These are phyloP conservation scores for Syzygium jambos DNA, from an alignment of 345 rosid genomes.

Conservation along the genomic window DNA sequence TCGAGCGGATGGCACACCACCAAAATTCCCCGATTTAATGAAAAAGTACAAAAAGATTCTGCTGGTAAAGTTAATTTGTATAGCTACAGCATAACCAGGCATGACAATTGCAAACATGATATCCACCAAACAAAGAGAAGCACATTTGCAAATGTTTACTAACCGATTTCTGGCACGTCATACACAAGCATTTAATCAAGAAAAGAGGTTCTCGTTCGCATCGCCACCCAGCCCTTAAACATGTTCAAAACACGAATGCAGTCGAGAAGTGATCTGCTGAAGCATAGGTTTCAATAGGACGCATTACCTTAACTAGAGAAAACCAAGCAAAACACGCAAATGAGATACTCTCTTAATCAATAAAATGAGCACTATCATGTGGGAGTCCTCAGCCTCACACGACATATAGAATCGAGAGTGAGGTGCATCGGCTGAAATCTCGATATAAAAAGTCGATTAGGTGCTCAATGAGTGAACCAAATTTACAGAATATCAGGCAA, in stretches of 20 bases:
- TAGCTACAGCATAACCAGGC: neutral
- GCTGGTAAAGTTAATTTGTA: neutral
- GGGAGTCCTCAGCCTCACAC: neutral
- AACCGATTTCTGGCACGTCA: neutral
- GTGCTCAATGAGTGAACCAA: neutral
- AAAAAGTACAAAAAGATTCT: neutral
- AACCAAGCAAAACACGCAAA: neutral
- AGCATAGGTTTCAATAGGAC: neutral
- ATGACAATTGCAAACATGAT: neutral
- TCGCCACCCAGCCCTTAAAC: neutral
- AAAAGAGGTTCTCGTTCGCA: neutral
- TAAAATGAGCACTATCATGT: neutral
- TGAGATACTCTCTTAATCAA: neutral
- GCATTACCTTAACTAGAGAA: neutral
- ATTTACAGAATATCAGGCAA: neutral
- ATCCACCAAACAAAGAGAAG: neutral
- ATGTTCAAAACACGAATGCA: neutral
- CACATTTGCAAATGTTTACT: neutral
- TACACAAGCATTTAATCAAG: neutral
- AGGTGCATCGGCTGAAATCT: neutral
- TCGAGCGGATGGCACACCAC: neutral
- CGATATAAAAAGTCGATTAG: neutral
- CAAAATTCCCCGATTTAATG: neutral
- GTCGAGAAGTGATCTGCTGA: neutral
- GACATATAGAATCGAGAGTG: neutral